A percentile compares a stretch with the other conserved stretches of the same genome.
These are phyloP conservation scores for Pyrenochaeta sp. DNA, from an alignment of 2,329 filamentous ascomycete species.

Conservation along the genomic window DNA sequence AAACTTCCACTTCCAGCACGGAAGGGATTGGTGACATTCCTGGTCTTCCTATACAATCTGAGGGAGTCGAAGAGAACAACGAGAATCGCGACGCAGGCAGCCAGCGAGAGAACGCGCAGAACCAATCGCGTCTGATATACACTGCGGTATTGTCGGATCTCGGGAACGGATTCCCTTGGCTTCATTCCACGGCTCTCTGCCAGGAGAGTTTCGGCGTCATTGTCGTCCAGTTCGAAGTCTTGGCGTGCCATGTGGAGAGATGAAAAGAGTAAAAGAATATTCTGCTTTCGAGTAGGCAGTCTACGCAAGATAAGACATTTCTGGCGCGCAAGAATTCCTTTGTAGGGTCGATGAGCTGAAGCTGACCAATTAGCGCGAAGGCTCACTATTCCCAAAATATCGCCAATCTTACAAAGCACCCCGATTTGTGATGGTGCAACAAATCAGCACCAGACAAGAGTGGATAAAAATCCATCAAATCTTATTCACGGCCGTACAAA, in stretches of 20 bases:
- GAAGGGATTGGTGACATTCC: conserved; percentile 17
- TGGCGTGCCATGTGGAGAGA: neutral
- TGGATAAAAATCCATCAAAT: neutral
- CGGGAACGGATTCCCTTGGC: conserved; percentile 7
- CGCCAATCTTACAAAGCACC: neutral
- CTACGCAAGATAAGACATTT: neutral
- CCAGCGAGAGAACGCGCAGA: conserved; percentile 17
- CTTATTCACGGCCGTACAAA: neutral
- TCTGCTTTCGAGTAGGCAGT: too few relatives aligned
- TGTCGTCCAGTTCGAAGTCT: conserved; percentile 12
- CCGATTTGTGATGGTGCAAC: neutral
- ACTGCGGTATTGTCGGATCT: conserved; percentile 15
- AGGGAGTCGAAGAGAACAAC: conserved; percentile 16
- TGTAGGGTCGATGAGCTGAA: neutral
- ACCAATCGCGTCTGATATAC: conserved; percentile 20
- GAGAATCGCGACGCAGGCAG: conserved; percentile 13
- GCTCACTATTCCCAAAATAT: neutral
- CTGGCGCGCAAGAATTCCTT: too few relatives aligned
- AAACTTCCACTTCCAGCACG: conserved; percentile 22
- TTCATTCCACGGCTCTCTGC: conserved; percentile 13
- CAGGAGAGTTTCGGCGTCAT: conserved; percentile 13
- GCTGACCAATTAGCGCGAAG: neutral
- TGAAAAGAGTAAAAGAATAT: too few relatives aligned
- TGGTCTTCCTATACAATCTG: conserved; percentile 14
- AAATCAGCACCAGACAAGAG: neutral